phyloP scores from a whole-genome alignment of 2,329 filamentous ascomycete species.

The Thielaviopsis ethacetica region DNA sequence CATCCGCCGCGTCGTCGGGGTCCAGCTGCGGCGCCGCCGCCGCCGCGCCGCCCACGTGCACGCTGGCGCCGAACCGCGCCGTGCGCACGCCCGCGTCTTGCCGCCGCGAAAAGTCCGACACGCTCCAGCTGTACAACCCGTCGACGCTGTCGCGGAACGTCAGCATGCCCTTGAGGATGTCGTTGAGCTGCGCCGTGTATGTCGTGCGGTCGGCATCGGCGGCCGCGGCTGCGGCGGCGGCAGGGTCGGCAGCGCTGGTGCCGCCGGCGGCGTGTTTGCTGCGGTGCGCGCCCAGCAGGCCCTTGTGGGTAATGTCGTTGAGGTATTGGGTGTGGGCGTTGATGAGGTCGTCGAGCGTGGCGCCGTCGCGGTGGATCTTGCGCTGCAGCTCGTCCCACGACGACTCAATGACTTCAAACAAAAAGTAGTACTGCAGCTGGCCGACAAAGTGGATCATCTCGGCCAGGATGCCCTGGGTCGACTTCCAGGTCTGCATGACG shows the following conservation, averaged over 20 bases:
- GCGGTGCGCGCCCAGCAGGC: conserved; percentile 61
- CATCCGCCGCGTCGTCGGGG: conserved; percentile 14
- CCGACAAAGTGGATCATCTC: conserved; percentile 99
- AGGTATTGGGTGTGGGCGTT: conserved; percentile 81
- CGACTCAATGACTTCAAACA: conserved; percentile 95
- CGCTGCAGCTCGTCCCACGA: conserved; percentile 85
- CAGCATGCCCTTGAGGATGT: conserved; percentile 87
- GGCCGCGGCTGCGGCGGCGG: conserved; percentile 17
- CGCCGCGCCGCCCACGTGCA: conserved; percentile 10
- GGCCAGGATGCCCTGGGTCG: conserved; percentile 69
- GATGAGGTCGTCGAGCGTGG: conserved; percentile 89
- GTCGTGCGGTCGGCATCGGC: conserved; percentile 52
- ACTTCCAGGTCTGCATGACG: conserved; percentile 73
- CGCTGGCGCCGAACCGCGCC: conserved; percentile 32
- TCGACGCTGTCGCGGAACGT: conserved; percentile 87
- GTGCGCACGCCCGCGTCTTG: conserved; percentile 68
- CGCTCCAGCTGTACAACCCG: conserved; percentile 83
- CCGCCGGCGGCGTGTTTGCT: conserved; percentile 23
- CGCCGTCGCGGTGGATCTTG: conserved; percentile 67
- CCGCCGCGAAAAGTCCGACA: conserved; percentile 83
- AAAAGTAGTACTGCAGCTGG: conserved; percentile 94
- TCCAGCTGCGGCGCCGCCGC: conserved; percentile 15
- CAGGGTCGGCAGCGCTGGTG: conserved; percentile 22
- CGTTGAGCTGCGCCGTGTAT: conserved; percentile 82
- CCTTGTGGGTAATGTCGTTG: conserved; percentile 88